These are phyloP conservation scores for Colletotrichum echinochloae DNA, from an alignment of 2,329 filamentous ascomycete species.

Conservation along the genomic window DNA sequence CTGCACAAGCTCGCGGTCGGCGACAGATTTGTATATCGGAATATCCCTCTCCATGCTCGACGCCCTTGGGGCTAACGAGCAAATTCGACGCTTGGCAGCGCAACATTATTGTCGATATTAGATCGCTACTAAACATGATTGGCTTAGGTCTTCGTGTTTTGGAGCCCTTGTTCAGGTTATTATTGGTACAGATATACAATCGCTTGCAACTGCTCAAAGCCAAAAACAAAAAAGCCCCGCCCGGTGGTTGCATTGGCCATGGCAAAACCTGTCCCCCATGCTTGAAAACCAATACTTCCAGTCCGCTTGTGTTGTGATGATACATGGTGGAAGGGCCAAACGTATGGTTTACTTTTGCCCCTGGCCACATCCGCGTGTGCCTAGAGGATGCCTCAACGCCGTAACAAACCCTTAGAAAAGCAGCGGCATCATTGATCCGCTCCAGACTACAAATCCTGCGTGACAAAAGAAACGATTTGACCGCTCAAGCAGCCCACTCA, in stretches of 20 bases:
- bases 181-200: conserved; percentile 1
- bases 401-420: not conserved
- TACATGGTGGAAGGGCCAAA: conserved; percentile 10
- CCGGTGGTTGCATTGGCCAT: not conserved
- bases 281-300: not conserved
- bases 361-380: not conserved
- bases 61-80: too few relatives aligned
- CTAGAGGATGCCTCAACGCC: conserved; percentile 17
- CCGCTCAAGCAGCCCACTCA: conserved; percentile 75
- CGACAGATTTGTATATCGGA: too few relatives aligned
- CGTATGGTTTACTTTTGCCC: conserved; percentile 4
- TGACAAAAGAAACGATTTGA: conserved; percentile 14
- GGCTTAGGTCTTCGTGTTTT: not conserved
- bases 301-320: conserved; percentile 2
- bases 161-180: not conserved
- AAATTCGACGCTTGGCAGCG: not conserved
- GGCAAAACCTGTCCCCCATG: not conserved
- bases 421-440: not conserved
- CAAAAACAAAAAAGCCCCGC: too few relatives aligned
- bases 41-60: too few relatives aligned
- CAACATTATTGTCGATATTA: not conserved
- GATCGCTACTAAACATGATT: too few relatives aligned
- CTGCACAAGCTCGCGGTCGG: too few relatives aligned
- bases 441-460: not conserved
- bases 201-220: not conserved